Evolutionary conservation across 1,284 basidiomycete genomes (phyloP).

Genomic region (Malassezia arunalokei): DNA sequence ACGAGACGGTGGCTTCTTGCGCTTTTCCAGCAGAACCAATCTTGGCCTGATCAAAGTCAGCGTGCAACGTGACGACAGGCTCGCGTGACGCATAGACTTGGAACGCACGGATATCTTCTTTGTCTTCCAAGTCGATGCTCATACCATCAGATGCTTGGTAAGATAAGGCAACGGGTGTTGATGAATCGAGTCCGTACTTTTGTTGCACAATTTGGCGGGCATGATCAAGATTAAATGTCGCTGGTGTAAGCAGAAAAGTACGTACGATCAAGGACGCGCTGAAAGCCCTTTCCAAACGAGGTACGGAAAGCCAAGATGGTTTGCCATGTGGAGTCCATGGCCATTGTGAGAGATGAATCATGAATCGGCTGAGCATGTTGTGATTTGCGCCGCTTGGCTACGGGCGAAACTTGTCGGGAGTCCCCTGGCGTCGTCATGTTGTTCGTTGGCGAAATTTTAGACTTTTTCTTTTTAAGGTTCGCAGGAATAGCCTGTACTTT

Average conservation of each 20-base stretch:
- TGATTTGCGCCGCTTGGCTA: not conserved
- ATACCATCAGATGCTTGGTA: conserved; percentile 24
- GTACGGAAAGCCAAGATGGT: conserved; percentile 15
- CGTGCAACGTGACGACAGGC: conserved; percentile 18
- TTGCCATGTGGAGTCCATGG: conserved; percentile 5
- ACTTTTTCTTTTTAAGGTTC: not conserved
- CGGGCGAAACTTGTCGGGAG: not conserved
- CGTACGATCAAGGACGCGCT: conserved; percentile 13
- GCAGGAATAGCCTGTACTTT: not conserved
- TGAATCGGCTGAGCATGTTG: not conserved
- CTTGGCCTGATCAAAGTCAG: conserved; percentile 1
- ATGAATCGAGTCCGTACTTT: conserved; percentile 19
- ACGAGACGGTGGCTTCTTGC: not conserved
- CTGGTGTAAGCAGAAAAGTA: not conserved
- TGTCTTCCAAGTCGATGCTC: conserved; percentile 25
- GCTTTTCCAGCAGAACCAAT: not conserved
- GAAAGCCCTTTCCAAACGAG: conserved; percentile 8
- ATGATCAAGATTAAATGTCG: conserved; percentile 1
- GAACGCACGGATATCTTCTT: conserved; percentile 25
- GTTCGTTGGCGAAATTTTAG: not conserved
- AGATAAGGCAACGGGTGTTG: conserved; percentile 18
- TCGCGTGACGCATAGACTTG: conserved; percentile 21
- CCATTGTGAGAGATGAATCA: not conserved
- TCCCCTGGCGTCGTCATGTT: no score
- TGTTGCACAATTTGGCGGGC: conserved; percentile 6